Evolutionary conservation across 306 rosid species (phyloP), one percentile per base, ranked within the genome.

Genomic region (Pyrus communis): DNA sequence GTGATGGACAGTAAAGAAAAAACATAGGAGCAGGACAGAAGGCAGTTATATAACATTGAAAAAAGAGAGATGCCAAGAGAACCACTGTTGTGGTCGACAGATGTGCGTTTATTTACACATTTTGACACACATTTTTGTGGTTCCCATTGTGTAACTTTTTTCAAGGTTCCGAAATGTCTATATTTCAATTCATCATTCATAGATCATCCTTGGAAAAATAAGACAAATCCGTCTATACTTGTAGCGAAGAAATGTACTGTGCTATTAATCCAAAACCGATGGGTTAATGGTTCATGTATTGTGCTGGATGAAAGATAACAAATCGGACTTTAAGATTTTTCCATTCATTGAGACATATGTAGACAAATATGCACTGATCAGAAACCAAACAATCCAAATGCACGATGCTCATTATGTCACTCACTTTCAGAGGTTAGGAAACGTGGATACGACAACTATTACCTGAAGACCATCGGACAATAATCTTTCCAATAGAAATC

Each of bases 391-490:
- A 70, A 75, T 81, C 70, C 80, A 60, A 64, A 77, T 71, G 78
- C 82, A 80, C 38, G 63, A 45, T 17, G 46, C 13, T 45, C 71
- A 80, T 49, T 54, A 67, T 61, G 67, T 30, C 23, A 11, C 31
- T 62, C 78, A 42, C 25, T 74, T 54, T 18, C 52, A 74, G 21
- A 61, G 45, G 58, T 61, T 62, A 61, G 30, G 14, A 12, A 74
- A 74, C 4, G 31, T 45, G 43, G 67, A 45, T 45, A 51, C 45
- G 75, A 83, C 66, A 81, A 70, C 43, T 77, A 75, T 77, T 89
- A 95, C 99, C 99, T 92, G 84, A 96, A 96, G 79, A 96, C 99
- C 98, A 96, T 92, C 30, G 99, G 98, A 76, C 99, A 96, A 82
- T 96, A 96, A 75, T 96, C 99, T 84, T 96, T 96, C 99, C 99